Percentiles rank a stretch among this genome's conserved stretches.
Conservation (phyloP, 1,284 basidiomycete genomes). For the Microbotryum violaceum region DNA sequence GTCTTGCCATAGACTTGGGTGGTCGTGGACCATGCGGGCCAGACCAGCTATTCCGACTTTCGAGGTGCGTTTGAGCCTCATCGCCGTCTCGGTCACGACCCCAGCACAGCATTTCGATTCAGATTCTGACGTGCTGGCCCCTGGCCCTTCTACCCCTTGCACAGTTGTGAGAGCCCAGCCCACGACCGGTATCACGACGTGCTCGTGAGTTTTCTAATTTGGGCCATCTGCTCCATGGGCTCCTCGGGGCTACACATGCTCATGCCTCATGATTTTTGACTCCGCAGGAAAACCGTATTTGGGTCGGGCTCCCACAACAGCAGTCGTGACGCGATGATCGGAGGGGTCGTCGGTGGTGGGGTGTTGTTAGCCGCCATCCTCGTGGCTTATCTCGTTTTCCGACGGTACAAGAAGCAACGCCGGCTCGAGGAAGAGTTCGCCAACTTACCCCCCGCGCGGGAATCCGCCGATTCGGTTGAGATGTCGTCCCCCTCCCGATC, state of each 20-base stretch:
- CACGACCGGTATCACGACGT: slow-evolving; percentile 4
- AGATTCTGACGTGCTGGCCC: too few relatives aligned
- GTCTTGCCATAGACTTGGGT: neutral
- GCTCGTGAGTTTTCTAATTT: slow-evolving; percentile 5
- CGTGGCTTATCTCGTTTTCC: neutral
- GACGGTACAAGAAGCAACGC: neutral
- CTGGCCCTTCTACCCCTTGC: too few relatives aligned
- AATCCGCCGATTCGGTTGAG: slow-evolving; percentile 2
- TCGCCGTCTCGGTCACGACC: too few relatives aligned
- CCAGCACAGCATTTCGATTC: neutral
- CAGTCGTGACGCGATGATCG: neutral
- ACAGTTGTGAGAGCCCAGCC: slow-evolving; percentile 8
- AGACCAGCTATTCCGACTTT: neutral
- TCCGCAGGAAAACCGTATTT: slow-evolving; percentile 11
- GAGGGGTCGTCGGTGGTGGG: slow-evolving; percentile 15
- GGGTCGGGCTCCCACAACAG: neutral
- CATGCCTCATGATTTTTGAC: neutral
- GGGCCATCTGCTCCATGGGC: neutral
- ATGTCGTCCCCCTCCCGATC: neutral
- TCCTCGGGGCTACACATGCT: neutral
- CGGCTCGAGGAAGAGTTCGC: neutral
- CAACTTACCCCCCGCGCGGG: neutral
- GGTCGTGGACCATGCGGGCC: neutral
- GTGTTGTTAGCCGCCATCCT: slow-evolving; percentile 6
- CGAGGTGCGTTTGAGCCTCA: neutral